Evolutionary conservation across 1,284 basidiomycete species (phyloP).

Genomic region (Irpex lacteus): DNA sequence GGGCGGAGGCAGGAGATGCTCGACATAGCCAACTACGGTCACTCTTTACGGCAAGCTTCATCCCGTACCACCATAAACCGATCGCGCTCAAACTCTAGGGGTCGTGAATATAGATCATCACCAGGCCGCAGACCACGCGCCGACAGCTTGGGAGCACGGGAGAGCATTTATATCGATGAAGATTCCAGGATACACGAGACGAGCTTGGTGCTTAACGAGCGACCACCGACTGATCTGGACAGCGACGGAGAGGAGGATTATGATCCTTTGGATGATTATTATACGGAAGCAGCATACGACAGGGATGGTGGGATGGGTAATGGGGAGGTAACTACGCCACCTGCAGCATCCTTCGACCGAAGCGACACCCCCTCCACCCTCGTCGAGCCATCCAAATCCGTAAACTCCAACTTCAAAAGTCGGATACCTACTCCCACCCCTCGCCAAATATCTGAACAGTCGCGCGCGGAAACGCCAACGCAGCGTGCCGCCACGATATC

Average conservation of each 20-base stretch:
- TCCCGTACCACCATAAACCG: slow-evolving; percentile 19
- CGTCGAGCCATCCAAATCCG: slow-evolving; percentile 22
- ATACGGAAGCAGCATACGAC: slow-evolving; percentile 22
- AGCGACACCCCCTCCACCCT: slow-evolving; percentile 22
- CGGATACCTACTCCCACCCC: slow-evolving; percentile 27
- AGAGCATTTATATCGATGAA: slow-evolving; percentile 63
- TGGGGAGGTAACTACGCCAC: slow-evolving; percentile 6
- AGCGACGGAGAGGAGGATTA: slow-evolving; percentile 35
- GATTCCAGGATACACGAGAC: slow-evolving; percentile 46
- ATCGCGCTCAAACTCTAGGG: slow-evolving; percentile 28
- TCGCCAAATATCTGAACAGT: slow-evolving; percentile 28
- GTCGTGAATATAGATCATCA: slow-evolving; percentile 16
- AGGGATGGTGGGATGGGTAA: slow-evolving; percentile 22
- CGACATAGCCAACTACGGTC: slow-evolving; percentile 78
- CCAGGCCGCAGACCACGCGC: slow-evolving; percentile 38
- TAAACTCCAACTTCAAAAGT: slow-evolving; percentile 18
- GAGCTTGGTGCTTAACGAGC: slow-evolving; percentile 64
- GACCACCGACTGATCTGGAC: slow-evolving; percentile 66
- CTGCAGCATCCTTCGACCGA: slow-evolving; percentile 8
- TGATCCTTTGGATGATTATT: slow-evolving; percentile 24
- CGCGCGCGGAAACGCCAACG: slow-evolving; percentile 24
- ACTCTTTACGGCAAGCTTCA: slow-evolving; percentile 33
- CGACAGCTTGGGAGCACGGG: slow-evolving; percentile 51
- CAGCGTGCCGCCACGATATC: slow-evolving; percentile 9
- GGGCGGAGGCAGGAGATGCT: slow-evolving; percentile 73